Conservation (phyloP, 305 asterid species). For the Solanum hybrid region DNA sequence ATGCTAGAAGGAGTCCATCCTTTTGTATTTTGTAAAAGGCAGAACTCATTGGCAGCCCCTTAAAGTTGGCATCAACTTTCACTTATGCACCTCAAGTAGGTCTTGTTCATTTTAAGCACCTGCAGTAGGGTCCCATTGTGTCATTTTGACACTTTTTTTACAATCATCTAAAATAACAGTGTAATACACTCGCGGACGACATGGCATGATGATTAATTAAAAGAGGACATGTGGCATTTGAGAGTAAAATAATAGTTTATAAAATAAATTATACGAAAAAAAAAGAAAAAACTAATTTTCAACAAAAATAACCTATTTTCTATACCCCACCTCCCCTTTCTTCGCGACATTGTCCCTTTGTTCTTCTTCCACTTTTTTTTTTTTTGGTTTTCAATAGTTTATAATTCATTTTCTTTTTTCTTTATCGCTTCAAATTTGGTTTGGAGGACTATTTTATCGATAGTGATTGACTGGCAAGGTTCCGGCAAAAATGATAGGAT, state of each 20-base stretch:
- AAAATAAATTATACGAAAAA: background rate
- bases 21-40: background rate
- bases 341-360: background rate
- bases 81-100: background rate
- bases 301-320: background rate
- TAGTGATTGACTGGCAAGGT: background rate
- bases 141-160: background rate
- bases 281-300: background rate
- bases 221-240: background rate
- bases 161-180: background rate
- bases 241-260: background rate
- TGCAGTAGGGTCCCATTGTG: background rate
- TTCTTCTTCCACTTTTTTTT: background rate
- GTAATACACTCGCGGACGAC: background rate
- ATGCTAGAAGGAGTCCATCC: background rate
- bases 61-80: background rate
- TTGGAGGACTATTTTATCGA: background rate
- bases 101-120: background rate
- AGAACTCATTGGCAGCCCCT: background rate
- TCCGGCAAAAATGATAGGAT: background rate
- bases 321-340: background rate
- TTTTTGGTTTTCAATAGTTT: background rate
- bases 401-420: background rate
- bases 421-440: background rate
- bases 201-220: background rate